Percentiles rank a stretch among this genome's conserved stretches.
Evolutionary conservation across 768 basidiomycete genomes (phyloP).

Genomic region (Neoboletus subvelutipes): DNA sequence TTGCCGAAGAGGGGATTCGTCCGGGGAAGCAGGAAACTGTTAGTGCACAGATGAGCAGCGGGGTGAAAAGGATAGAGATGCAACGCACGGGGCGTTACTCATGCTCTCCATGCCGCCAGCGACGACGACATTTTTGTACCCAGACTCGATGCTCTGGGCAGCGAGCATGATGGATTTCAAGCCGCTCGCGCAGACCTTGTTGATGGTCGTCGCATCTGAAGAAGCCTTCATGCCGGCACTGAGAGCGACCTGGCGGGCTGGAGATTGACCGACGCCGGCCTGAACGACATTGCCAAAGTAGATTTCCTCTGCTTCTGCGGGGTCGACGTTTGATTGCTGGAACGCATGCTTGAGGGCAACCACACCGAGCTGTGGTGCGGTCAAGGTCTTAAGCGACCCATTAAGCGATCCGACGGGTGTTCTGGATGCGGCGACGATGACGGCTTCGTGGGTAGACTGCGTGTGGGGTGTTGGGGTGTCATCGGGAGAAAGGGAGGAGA

Average conservation of each 20-base stretch:
- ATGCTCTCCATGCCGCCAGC: constrained; percentile 99
- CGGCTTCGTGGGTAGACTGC: constrained; percentile 67
- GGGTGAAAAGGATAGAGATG: constrained; percentile 2
- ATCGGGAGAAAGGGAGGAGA: not conserved
- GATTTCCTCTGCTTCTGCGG: constrained; percentile 86
- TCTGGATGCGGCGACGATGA: constrained; percentile 91
- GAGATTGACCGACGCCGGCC: constrained; percentile 95
- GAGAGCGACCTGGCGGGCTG: constrained; percentile 97
- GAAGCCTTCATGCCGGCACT: constrained; percentile 76
- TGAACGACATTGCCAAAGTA: constrained; percentile 98
- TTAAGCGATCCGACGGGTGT: constrained; percentile 95
- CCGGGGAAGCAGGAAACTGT: constrained; percentile 79
- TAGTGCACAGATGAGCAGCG: not conserved
- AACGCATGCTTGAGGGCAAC: constrained; percentile 91
- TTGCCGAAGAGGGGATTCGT: constrained; percentile 86
- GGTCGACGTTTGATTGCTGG: constrained; percentile 73
- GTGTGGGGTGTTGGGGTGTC: not conserved
- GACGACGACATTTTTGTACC: constrained; percentile 81
- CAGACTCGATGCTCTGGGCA: constrained; percentile 84
- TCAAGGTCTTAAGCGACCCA: constrained; percentile 82
- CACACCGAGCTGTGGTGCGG: constrained; percentile 88
- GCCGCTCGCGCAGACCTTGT: constrained; percentile 99
- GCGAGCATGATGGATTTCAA: constrained; percentile 95
- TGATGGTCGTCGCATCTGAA: constrained; percentile 97
- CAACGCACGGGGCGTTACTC: constrained; percentile 94